Conservation (phyloP, 805 yeast species). For the Candida loeiensis region DNA sequence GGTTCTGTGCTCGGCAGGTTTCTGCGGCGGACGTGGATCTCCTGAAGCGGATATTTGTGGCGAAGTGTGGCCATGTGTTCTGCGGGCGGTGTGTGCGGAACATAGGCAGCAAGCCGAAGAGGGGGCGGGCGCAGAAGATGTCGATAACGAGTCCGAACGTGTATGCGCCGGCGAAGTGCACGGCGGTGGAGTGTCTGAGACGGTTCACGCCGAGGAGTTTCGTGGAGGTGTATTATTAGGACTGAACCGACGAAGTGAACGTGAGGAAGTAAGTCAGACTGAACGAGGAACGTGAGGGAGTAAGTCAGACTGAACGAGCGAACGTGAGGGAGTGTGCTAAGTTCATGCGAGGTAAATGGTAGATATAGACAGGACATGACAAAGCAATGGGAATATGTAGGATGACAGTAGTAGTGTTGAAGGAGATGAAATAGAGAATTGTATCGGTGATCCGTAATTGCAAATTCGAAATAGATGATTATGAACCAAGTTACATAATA, state of each 20-base stretch:
- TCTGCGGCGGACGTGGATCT: conserved; percentile 55
- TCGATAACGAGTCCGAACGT: conserved; percentile 33
- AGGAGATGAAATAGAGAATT: no score
- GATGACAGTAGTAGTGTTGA: no score
- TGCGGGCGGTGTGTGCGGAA: conserved; percentile 82
- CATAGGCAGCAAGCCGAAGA: conserved; percentile 45
- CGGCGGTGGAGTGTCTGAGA: conserved; percentile 48
- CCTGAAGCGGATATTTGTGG: conserved; percentile 61
- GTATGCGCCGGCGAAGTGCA: conserved; percentile 58
- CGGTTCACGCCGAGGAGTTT: conserved; percentile 45
- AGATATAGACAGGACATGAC: no score
- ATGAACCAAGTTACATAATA: no score
- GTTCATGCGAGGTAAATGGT: no score
- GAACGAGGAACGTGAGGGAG: no score
- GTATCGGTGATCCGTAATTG: no score
- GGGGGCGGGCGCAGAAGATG: conserved; percentile 16
- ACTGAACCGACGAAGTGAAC: neutral
- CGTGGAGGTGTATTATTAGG: conserved; percentile 44
- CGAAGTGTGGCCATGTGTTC: conserved; percentile 78
- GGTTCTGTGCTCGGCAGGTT: conserved; percentile 51
- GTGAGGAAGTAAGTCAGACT: no score
- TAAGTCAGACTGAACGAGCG: no score
- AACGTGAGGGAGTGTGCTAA: no score
- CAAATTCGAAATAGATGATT: no score
- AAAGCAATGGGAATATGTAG: no score